These are phyloP conservation scores for Cytospora schulzeri DNA, from an alignment of 2,329 filamentous ascomycete genomes.

Conservation along the genomic window DNA sequence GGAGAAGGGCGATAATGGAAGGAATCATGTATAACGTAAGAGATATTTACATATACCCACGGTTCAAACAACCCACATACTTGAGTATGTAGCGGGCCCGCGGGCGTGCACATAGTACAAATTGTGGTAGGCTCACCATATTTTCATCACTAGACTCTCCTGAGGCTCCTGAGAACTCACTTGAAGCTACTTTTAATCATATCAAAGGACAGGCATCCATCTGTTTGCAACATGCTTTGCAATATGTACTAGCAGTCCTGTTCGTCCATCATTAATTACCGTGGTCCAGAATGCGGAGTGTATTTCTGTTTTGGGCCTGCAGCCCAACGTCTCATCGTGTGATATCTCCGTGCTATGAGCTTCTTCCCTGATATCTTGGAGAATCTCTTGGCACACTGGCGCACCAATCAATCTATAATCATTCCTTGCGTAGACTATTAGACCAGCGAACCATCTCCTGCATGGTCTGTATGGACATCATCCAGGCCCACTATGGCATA, in stretches of 20 bases:
- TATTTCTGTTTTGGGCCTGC: background rate
- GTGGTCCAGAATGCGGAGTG: background rate
- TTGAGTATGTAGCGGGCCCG: too few relatives aligned
- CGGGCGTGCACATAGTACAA: too few relatives aligned
- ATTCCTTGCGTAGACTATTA: background rate
- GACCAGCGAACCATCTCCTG: background rate
- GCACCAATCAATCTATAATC: background rate
- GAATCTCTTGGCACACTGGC: background rate
- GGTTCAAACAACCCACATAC: too few relatives aligned
- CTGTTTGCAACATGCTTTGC: background rate
- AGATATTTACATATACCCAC: too few relatives aligned
- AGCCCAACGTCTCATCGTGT: background rate
- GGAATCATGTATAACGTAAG: too few relatives aligned
- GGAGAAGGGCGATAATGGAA: too few relatives aligned
- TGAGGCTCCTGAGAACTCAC: too few relatives aligned
- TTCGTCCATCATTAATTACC: background rate
- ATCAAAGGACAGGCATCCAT: too few relatives aligned
- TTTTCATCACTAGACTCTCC: too few relatives aligned
- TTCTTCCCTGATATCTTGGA: background rate
- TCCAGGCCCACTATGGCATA: conserved; percentile 11
- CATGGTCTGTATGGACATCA: conserved; percentile 17
- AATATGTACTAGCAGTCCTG: background rate
- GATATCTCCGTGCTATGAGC: background rate
- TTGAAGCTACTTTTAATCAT: too few relatives aligned
- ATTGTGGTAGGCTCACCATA: too few relatives aligned